Evolutionary conservation across 2,329 filamentous ascomycete species (phyloP).

Genomic region (Botrytis deweyae): DNA sequence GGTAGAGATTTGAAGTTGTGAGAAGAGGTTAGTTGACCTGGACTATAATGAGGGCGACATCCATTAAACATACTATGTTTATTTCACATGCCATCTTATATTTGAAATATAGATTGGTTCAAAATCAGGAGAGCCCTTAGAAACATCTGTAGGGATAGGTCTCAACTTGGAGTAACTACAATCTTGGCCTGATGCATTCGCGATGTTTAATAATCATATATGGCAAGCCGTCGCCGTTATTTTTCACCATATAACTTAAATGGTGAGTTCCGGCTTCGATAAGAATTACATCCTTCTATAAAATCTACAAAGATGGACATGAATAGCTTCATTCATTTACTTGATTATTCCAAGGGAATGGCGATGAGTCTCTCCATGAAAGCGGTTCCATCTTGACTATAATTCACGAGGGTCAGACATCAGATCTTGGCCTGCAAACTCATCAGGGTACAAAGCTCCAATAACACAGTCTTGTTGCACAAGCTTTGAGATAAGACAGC

Average conservation of each 20-base stretch:
- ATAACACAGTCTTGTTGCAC: background rate
- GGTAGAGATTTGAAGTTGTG: slow-evolving; percentile 44
- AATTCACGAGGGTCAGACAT: background rate
- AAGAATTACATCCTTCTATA: background rate
- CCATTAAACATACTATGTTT: too few relatives aligned
- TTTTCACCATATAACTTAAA: too few relatives aligned
- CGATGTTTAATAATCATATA: too few relatives aligned
- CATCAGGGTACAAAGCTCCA: background rate
- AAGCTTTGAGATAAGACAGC: background rate
- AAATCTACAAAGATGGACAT: background rate
- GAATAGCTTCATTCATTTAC: background rate
- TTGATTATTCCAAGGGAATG: background rate
- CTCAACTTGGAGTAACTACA: background rate
- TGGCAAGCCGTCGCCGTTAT: background rate
- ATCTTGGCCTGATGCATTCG: background rate
- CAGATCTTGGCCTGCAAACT: background rate
- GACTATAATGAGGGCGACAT: background rate
- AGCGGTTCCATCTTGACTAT: background rate
- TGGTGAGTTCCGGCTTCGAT: background rate
- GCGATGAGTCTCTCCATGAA: background rate
- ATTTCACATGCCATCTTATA: background rate
- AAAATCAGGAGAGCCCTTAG: background rate
- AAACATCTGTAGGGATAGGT: background rate
- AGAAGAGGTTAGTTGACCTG: background rate
- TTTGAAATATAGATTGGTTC: background rate